Conservation (phyloP, 2,329 filamentous ascomycete genomes). For the Claviceps sp. region DNA sequence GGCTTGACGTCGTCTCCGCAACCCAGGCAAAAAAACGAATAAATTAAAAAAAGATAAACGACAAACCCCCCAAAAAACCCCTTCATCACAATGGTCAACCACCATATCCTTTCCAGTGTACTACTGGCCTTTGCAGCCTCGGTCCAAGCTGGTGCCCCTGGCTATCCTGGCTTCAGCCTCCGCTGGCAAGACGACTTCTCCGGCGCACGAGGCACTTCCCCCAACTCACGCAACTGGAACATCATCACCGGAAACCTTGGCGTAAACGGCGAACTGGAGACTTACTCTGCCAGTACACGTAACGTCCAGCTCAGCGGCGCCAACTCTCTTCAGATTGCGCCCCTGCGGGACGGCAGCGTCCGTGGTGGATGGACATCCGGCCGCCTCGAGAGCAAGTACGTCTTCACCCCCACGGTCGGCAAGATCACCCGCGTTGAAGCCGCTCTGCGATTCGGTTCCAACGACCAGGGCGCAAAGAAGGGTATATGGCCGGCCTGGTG, state of each 20-base stretch:
- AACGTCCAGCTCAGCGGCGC: conserved; percentile 39
- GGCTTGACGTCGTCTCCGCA: not conserved
- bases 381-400: conserved; percentile 36
- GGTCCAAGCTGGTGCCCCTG: conserved; percentile 23
- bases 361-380: conserved; percentile 37
- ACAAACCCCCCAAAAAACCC: not conserved
- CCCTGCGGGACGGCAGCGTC: conserved; percentile 24
- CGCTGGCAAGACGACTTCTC: conserved; percentile 32
- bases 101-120: conserved; percentile 12
- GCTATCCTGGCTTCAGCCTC: conserved; percentile 24
- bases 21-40: not conserved
- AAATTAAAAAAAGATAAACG: not conserved
- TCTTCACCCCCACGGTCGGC: conserved; percentile 32
- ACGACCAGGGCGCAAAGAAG: conserved; percentile 28
- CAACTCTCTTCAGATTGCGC: conserved; percentile 37
- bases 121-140: conserved; percentile 16
- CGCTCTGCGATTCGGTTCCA: conserved; percentile 32
- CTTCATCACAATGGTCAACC: conserved; percentile 10
- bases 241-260: conserved; percentile 25
- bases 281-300: conserved; percentile 29
- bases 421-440: conserved; percentile 33
- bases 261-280: conserved; percentile 39
- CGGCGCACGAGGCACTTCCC: conserved; percentile 21
- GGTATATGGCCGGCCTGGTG: conserved; percentile 48
- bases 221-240: conserved; percentile 27